Percentiles rank a stretch among this genome's conserved stretches.
phyloP scores from a whole-genome alignment of 768 basidiomycete species.

The Termitomyces sp. region DNA sequence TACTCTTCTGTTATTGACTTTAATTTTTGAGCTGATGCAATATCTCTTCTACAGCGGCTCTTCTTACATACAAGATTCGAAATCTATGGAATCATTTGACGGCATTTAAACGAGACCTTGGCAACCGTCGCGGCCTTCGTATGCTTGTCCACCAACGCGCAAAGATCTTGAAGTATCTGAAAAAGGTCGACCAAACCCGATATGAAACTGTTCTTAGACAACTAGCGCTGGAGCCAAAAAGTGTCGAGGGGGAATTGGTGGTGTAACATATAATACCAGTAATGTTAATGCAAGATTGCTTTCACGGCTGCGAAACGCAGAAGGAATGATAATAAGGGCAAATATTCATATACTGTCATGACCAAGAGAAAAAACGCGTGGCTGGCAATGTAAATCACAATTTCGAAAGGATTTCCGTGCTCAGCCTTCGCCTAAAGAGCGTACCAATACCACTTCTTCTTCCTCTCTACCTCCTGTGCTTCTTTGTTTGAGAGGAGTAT shows the following conservation, averaged over 20 bases:
- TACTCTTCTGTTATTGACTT: neutral
- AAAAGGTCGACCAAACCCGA: constrained; percentile 55
- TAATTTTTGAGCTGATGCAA: neutral
- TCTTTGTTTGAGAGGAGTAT: too few relatives aligned
- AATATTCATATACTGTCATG: too few relatives aligned
- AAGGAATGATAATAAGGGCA: neutral
- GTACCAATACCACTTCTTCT: too few relatives aligned
- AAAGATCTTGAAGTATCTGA: constrained; percentile 78
- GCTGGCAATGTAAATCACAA: too few relatives aligned
- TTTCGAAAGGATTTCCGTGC: too few relatives aligned
- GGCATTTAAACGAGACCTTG: constrained; percentile 68
- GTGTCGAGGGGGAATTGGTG: constrained; percentile 89
- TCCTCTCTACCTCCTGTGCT: too few relatives aligned
- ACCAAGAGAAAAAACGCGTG: too few relatives aligned
- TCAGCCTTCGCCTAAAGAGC: too few relatives aligned
- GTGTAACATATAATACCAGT: constrained; percentile 34
- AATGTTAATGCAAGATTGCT: neutral
- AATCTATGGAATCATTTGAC: constrained; percentile 74
- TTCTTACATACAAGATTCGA: constrained; percentile 83
- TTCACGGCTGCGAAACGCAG: neutral
- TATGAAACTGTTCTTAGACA: constrained; percentile 72
- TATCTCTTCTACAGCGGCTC: constrained; percentile 54
- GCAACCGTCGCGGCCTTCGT: constrained; percentile 73
- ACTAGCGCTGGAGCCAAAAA: constrained; percentile 71
- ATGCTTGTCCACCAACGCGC: constrained; percentile 80